Percentiles rank a stretch among this genome's conserved stretches.
These are phyloP conservation scores for Calonectria crousiana DNA, from an alignment of 2,329 filamentous ascomycete genomes.

Conservation along the genomic window DNA sequence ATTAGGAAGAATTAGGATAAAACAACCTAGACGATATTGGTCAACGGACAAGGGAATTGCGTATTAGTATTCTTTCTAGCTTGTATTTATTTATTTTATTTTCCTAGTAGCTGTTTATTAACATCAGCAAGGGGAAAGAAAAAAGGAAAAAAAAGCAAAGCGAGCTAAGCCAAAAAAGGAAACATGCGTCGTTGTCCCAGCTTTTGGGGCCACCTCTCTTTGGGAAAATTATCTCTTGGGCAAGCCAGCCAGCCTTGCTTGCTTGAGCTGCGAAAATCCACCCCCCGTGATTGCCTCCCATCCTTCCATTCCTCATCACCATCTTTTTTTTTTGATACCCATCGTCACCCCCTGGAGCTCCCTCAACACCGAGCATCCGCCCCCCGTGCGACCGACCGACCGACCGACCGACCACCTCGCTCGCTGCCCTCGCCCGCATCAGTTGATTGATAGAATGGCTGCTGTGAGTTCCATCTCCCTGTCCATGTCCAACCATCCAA, in stretches of 20 bases:
- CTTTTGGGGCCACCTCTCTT: slow-evolving; percentile 45
- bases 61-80: not conserved
- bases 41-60: not conserved
- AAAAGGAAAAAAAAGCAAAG: slow-evolving; percentile 23
- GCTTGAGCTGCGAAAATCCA: slow-evolving; percentile 49
- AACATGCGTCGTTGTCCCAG: slow-evolving; percentile 34
- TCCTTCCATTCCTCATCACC: slow-evolving; percentile 44
- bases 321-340: slow-evolving; percentile 50
- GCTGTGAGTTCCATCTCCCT: slow-evolving; percentile 52
- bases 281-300: slow-evolving; percentile 46
- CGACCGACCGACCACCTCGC: slow-evolving; percentile 36
- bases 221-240: slow-evolving; percentile 50
- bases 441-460: slow-evolving; percentile 56
- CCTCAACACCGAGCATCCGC: slow-evolving; percentile 32
- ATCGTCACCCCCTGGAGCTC: slow-evolving; percentile 40
- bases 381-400: slow-evolving; percentile 22
- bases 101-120: not conserved
- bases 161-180: slow-evolving; percentile 36
- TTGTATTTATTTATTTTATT: not conserved
- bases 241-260: slow-evolving; percentile 40
- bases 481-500: slow-evolving; percentile 4
- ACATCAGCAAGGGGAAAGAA: slow-evolving; percentile 21
- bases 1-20: not conserved
- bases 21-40: not conserved
- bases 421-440: slow-evolving; percentile 43